Conservation (phyloP, 768 basidiomycete species). For the Royoungia palumana region DNA sequence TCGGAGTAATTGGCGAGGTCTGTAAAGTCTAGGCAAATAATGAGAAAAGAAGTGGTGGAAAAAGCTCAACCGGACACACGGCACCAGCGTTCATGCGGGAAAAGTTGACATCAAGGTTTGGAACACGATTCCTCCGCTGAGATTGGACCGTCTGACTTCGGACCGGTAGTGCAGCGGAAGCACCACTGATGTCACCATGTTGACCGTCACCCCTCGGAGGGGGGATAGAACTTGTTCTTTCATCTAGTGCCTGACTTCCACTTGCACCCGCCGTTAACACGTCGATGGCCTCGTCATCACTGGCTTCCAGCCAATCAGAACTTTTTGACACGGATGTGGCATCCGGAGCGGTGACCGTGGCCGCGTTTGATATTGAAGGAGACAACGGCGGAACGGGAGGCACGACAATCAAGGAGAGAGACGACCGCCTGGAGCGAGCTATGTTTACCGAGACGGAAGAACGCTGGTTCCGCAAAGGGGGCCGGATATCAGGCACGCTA, state of each 20-base stretch:
- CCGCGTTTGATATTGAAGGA: constrained; percentile 37
- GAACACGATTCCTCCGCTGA: constrained; percentile 54
- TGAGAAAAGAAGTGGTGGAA: constrained; percentile 60
- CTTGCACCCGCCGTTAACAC: constrained; percentile 77
- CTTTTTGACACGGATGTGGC: constrained; percentile 46
- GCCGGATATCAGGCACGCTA: constrained; percentile 31
- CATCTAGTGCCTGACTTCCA: constrained; percentile 78
- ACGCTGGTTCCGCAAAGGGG: constrained; percentile 36
- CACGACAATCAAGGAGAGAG: constrained; percentile 59
- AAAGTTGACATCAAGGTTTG: constrained; percentile 62
- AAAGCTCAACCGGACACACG: constrained; percentile 46
- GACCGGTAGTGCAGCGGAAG: constrained; percentile 26
- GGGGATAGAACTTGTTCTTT: constrained; percentile 63
- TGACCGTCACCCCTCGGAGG: constrained; percentile 28
- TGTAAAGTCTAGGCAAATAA: constrained; percentile 60
- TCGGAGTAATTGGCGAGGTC: constrained; percentile 27
- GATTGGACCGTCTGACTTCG: constrained; percentile 28
- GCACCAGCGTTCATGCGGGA: constrained; percentile 34
- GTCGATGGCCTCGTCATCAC: constrained; percentile 86
- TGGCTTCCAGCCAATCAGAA: constrained; percentile 71
- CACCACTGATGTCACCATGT: constrained; percentile 15
- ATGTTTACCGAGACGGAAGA: constrained; percentile 43
- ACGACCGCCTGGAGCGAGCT: constrained; percentile 48
- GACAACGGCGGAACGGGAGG: constrained; percentile 31
- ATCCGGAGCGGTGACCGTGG: constrained; percentile 28